A percentile compares a stretch with the other conserved stretches of the same genome.
phyloP scores from a whole-genome alignment of 129 eudicot species.

The Deinandra increscens region DNA sequence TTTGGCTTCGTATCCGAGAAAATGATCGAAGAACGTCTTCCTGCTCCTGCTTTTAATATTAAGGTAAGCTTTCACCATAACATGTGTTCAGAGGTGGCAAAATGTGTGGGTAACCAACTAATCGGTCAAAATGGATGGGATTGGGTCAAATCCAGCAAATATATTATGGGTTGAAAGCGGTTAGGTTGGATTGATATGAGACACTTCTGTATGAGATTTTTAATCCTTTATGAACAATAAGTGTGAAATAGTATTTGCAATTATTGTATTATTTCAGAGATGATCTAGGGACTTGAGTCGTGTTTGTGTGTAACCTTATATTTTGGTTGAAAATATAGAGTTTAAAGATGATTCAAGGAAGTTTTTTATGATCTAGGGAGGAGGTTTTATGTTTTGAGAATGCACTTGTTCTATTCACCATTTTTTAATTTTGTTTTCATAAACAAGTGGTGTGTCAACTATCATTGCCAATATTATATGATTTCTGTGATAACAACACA shows the following conservation, averaged over 20 bases:
- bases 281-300: no score
- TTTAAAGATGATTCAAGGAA: no score
- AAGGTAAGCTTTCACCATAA: slow-evolving; percentile 29
- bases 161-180: neutral
- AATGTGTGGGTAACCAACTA: neutral
- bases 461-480: neutral
- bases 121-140: neutral
- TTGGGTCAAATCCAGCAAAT: neutral
- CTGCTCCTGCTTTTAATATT: slow-evolving; percentile 47
- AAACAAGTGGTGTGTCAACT: neutral
- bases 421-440: no score
- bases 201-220: neutral
- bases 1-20: slow-evolving; percentile 49
- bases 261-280: neutral
- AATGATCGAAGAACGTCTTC: slow-evolving; percentile 47
- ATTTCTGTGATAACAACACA: neutral
- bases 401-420: neutral
- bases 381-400: neutral
- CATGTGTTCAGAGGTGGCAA: neutral
- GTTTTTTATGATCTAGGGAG: neutral
- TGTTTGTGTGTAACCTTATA: no score
- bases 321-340: no score
- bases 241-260: neutral
- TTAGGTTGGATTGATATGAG: neutral
- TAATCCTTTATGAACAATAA: neutral